Evolutionary conservation across 257 asterid species (phyloP).

Genomic region (Lycium ferocissimum): DNA sequence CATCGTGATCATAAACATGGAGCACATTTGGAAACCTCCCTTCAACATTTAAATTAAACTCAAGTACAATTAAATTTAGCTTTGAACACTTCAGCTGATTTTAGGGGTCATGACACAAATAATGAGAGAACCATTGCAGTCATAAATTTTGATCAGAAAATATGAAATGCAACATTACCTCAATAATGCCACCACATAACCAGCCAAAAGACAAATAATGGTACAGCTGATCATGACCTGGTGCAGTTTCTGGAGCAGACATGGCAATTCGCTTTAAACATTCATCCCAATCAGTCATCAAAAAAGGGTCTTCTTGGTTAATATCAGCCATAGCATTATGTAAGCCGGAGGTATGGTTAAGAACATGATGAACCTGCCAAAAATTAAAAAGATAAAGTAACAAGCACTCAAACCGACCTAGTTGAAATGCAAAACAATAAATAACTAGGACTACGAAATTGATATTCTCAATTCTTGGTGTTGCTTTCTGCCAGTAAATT

Average conservation of each 20-base stretch:
- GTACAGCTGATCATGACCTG: slow-evolving; percentile 77
- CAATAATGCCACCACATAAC: slow-evolving; percentile 97
- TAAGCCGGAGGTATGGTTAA: slow-evolving; percentile 95
- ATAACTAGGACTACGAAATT: not conserved
- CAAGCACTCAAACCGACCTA: not conserved
- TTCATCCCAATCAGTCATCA: slow-evolving; percentile 83
- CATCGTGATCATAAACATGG: not conserved
- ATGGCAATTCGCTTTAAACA: slow-evolving; percentile 64
- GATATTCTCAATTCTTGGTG: not conserved
- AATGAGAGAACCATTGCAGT: not conserved
- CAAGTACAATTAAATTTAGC: not conserved
- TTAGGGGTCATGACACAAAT: slow-evolving; percentile 1
- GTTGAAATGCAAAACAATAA: slow-evolving; percentile 1
- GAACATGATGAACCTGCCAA: slow-evolving; percentile 93
- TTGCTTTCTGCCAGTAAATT: not conserved
- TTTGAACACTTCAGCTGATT: not conserved
- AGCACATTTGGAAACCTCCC: not conserved
- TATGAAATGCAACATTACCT: slow-evolving; percentile 56
- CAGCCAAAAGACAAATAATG: slow-evolving; percentile 94
- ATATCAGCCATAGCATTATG: slow-evolving; percentile 80
- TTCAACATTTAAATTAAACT: not conserved
- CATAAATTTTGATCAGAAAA: slow-evolving; percentile 23
- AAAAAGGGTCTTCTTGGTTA: slow-evolving; percentile 74
- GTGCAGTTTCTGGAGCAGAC: slow-evolving; percentile 76
- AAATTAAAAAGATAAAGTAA: not conserved